A percentile compares a stretch with the other conserved stretches of the same genome.
Evolutionary conservation across 1,284 basidiomycete genomes (phyloP).

Genomic region (Heterobasidion irregulare): DNA sequence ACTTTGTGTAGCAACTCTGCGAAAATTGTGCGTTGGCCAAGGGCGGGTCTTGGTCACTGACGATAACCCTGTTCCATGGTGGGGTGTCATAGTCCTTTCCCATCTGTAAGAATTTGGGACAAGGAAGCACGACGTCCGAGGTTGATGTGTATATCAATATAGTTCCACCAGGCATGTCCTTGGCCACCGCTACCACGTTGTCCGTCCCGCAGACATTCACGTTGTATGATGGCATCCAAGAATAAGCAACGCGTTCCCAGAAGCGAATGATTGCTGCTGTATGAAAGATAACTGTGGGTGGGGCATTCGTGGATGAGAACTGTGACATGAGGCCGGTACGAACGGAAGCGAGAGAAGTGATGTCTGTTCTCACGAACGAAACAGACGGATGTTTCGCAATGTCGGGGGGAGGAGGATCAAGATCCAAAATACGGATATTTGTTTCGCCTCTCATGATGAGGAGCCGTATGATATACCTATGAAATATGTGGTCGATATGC

Average conservation of each 20-base stretch:
- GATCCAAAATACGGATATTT: constrained; percentile 24
- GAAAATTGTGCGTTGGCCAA: constrained; percentile 10
- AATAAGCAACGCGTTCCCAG: constrained; percentile 25
- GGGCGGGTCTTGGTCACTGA: constrained; percentile 19
- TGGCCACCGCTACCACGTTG: constrained; percentile 20
- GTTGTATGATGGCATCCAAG: constrained; percentile 19
- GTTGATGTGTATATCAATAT: constrained; percentile 25
- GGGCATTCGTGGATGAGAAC: constrained; percentile 11
- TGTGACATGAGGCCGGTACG: constrained; percentile 16
- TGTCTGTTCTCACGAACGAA: constrained; percentile 21
- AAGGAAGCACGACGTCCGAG: constrained; percentile 16
- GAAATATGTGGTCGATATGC: background rate
- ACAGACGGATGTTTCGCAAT: constrained; percentile 19
- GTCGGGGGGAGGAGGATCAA: constrained; percentile 18
- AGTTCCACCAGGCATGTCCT: constrained; percentile 15
- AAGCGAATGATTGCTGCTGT: constrained; percentile 25
- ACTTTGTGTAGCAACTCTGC: constrained; percentile 20
- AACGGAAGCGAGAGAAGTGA: constrained; percentile 20
- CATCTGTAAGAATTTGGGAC: constrained; percentile 20
- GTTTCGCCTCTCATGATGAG: constrained; percentile 25
- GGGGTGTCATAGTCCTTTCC: constrained; percentile 14
- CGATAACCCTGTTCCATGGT: constrained; percentile 7
- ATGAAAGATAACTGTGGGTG: constrained; percentile 24
- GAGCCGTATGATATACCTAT: constrained; percentile 23
- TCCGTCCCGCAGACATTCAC: constrained; percentile 24